phyloP scores from a whole-genome alignment of 2,329 filamentous ascomycete genomes.

The Trichophyton equinum region DNA sequence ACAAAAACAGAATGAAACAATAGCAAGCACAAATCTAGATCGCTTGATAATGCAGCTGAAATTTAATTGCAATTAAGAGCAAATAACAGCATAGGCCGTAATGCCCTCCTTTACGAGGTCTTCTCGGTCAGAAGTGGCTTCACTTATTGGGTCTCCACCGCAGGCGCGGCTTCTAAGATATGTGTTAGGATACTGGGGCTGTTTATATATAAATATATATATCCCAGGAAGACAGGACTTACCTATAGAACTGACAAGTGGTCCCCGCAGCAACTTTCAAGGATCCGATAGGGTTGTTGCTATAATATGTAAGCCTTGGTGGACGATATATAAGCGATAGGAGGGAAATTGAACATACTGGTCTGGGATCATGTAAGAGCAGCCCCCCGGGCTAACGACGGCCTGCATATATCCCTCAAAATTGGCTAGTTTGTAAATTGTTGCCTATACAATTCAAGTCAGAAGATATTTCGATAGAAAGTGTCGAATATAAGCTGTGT shows the following conservation, averaged over 20 bases:
- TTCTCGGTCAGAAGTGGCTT: neutral
- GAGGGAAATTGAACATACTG: neutral
- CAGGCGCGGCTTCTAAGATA: neutral
- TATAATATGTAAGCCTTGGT: neutral
- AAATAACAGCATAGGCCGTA: neutral
- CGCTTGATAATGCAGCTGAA: neutral
- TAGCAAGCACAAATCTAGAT: neutral
- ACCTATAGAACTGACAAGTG: neutral
- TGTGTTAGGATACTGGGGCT: neutral
- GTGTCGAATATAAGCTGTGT: neutral
- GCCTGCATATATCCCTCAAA: neutral
- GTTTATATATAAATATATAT: neutral
- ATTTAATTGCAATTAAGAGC: neutral
- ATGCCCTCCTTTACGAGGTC: neutral
- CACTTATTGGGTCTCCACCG: neutral
- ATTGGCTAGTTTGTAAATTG: slow-evolving; percentile 1
- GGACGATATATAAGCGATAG: no score
- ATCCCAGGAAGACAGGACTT: neutral
- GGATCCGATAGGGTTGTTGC: slow-evolving; percentile 1
- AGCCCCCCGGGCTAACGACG: neutral
- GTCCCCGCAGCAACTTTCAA: neutral
- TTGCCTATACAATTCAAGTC: neutral
- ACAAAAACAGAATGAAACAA: neutral
- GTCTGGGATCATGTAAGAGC: neutral
- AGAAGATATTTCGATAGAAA: neutral